These are phyloP conservation scores for Schwanniomyces sp. DNA, from an alignment of 805 yeast species.

Conservation along the genomic window DNA sequence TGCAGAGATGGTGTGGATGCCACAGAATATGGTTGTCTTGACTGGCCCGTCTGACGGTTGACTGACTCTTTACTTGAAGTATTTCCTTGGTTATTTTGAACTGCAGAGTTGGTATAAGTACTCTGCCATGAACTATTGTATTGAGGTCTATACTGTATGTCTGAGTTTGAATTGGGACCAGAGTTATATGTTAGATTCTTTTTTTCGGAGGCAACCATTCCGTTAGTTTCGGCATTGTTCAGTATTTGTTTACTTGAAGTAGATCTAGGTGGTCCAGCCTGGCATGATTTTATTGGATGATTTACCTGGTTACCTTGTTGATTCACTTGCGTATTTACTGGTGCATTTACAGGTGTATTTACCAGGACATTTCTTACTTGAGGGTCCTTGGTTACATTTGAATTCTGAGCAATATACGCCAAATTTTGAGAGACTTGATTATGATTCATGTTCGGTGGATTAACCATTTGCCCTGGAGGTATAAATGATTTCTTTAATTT, in stretches of 20 bases:
- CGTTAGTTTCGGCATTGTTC: not conserved
- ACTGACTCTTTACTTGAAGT: not conserved
- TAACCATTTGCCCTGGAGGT: slow-evolving; percentile 1
- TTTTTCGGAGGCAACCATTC: not conserved
- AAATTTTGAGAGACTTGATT: not conserved
- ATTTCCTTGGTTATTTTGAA: not conserved
- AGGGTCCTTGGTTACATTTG: not conserved
- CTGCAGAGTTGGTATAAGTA: not conserved
- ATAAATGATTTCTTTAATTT: slow-evolving; percentile 22
- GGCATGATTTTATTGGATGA: not conserved
- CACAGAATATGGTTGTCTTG: not conserved
- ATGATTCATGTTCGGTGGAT: not conserved
- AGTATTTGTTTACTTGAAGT: not conserved
- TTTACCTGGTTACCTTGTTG: no score
- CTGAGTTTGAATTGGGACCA: not conserved
- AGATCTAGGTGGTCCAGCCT: not conserved
- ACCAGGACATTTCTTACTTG: not conserved
- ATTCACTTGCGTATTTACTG: no score
- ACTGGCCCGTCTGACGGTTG: not conserved
- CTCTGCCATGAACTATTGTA: not conserved
- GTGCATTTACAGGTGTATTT: not conserved
- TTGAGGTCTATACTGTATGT: not conserved
- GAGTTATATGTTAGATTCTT: not conserved
- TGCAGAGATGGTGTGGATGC: not conserved
- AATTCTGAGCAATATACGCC: not conserved